A percentile compares a stretch with the other conserved stretches of the same genome.
These are phyloP conservation scores for Tricholoma sp. DNA, from an alignment of 768 basidiomycete species.

Conservation along the genomic window DNA sequence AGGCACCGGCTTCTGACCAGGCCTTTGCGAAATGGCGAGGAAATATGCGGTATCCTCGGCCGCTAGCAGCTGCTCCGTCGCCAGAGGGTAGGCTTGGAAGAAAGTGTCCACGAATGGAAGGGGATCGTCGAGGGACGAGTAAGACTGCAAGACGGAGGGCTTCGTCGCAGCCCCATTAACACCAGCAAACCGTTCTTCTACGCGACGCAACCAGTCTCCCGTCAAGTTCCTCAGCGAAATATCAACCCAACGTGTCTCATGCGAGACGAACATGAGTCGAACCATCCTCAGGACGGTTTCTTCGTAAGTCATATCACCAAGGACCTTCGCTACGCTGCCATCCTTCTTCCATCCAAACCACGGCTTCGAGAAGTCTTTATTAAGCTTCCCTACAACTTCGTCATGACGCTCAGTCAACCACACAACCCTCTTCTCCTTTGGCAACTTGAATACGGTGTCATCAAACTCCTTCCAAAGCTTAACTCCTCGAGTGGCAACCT, in stretches of 20 bases:
- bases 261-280: slow-evolving; percentile 88
- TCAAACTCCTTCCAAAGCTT: slow-evolving; percentile 99
- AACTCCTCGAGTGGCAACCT: slow-evolving; percentile 94
- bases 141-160: slow-evolving; percentile 83
- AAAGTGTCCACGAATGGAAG: slow-evolving; percentile 71
- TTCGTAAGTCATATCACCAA: slow-evolving; percentile 98
- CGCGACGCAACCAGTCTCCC: slow-evolving; percentile 94
- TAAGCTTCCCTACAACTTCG: slow-evolving; percentile 87
- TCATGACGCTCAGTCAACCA: slow-evolving; percentile 87
- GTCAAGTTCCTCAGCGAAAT: slow-evolving; percentile 85
- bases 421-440: slow-evolving; percentile 88
- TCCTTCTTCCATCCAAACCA: slow-evolving; percentile 99
- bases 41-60: slow-evolving; percentile 95
- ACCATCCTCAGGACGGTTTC: slow-evolving; percentile 91
- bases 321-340: slow-evolving; percentile 74
- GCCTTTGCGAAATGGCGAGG: slow-evolving; percentile 91
- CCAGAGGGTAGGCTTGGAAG: slow-evolving; percentile 81
- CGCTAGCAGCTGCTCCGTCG: slow-evolving; percentile 81
- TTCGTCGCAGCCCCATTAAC: slow-evolving; percentile 74
- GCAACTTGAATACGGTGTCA: slow-evolving; percentile 89
- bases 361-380: slow-evolving; percentile 93
- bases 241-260: slow-evolving; percentile 94
- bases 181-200: slow-evolving; percentile 93
- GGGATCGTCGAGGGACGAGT: slow-evolving; percentile 78
- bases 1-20: slow-evolving; percentile 96